A percentile compares a stretch with the other conserved stretches of the same genome.
These are phyloP conservation scores for Boletus semigastroideus DNA, from an alignment of 1,284 basidiomycete genomes.

Conservation along the genomic window DNA sequence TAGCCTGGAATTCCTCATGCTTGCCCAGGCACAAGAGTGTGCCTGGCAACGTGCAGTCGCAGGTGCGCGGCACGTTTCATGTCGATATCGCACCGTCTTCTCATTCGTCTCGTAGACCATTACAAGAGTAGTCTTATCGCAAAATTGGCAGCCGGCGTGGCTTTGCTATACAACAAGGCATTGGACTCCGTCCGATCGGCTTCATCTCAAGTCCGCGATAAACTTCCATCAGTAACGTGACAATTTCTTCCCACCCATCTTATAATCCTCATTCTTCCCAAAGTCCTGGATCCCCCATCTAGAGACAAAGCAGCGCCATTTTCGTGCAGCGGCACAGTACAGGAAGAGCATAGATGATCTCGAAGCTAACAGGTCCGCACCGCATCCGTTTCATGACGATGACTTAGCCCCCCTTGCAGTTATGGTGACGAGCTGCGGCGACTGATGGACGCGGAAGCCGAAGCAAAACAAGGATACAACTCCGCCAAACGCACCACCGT, in stretches of 20 bases:
- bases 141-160: conserved; percentile 79
- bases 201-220: conserved; percentile 42
- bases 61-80: conserved; percentile 44
- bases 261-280: conserved; percentile 12
- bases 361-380: conserved; percentile 69
- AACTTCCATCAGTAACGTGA: conserved; percentile 54
- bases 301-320: conserved; percentile 83
- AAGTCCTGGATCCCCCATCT: conserved; percentile 85
- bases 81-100: background rate
- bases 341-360: conserved; percentile 90
- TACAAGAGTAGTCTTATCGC: conserved; percentile 86
- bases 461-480: conserved; percentile 76
- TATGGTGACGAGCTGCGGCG: conserved; percentile 86
- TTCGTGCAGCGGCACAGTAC: conserved; percentile 88
- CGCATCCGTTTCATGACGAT: conserved; percentile 6
- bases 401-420: conserved; percentile 38
- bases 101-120: conserved; percentile 46
- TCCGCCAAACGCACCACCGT: conserved; percentile 66
- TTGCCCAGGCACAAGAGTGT: conserved; percentile 96
- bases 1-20: conserved; percentile 75
- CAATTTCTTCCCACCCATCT: background rate
- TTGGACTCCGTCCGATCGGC: conserved; percentile 53
- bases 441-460: conserved; percentile 61
- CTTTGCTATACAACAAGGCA: conserved; percentile 67
- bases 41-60: conserved; percentile 93